These are phyloP conservation scores for Chenopodium quinoa DNA, from an alignment of 148 eudicot genomes.

Conservation along the genomic window DNA sequence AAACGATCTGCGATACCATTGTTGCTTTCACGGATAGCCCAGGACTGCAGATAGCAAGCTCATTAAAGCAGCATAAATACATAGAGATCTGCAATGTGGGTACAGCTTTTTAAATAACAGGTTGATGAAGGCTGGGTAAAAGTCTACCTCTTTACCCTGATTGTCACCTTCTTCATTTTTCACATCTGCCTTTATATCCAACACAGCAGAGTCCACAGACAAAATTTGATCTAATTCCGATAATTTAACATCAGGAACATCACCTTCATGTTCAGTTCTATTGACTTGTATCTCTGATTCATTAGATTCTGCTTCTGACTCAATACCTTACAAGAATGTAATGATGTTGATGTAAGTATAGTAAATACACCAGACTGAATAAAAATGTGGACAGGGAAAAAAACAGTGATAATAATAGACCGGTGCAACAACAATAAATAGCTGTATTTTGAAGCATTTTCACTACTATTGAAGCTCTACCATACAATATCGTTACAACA, in stretches of 20 bases:
- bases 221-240: slow-evolving; percentile 71
- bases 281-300: slow-evolving; percentile 38
- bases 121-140: slow-evolving; percentile 3
- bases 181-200: slow-evolving; percentile 35
- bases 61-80: slow-evolving; percentile 12
- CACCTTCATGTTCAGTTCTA: slow-evolving; percentile 30
- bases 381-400: neutral
- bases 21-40: slow-evolving; percentile 71
- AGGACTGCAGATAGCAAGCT: slow-evolving; percentile 47
- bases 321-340: slow-evolving; percentile 27
- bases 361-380: neutral
- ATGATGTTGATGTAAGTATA: slow-evolving; percentile 1
- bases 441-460: neutral
- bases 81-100: neutral
- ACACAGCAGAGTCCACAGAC: slow-evolving; percentile 45
- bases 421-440: neutral
- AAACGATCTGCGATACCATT: slow-evolving; percentile 55
- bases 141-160: slow-evolving; percentile 64
- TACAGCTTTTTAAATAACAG: neutral
- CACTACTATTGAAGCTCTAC: neutral
- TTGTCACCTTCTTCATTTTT: slow-evolving; percentile 42
- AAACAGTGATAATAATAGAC: neutral
- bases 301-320: slow-evolving; percentile 33
- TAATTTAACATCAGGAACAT: slow-evolving; percentile 33
- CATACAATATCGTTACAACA: neutral